Evolutionary conservation across 2,329 filamentous ascomycete species (phyloP), one percentile per base, ranked within the genome.

Genomic region (Ploettnerulaceae sp.): DNA sequence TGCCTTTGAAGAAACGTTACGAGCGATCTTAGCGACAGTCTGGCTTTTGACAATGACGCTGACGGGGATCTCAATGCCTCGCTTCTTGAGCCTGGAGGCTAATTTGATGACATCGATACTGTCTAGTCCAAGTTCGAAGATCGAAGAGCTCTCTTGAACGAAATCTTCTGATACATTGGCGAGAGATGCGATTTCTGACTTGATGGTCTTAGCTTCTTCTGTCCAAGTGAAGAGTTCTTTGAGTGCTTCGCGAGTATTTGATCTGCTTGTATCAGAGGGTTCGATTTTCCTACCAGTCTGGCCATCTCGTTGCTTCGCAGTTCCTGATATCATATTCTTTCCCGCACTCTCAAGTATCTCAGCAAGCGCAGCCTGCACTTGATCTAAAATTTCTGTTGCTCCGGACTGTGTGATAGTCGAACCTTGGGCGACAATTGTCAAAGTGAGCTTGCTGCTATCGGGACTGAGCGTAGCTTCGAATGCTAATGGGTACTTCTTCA

Each of bases 61-160:
- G n/a, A 90, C 80, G 0, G 82, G 70, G 8, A 95, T 63, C 0
- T 68, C 61, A 15, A 93, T 68, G 0, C 74, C 76, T 4, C 67
- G 66, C 34, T 74, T 76, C 53, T 77, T 84, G 2, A 95, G 71
- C 43, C 81, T 76, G 0, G 88, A 82, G 0, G 86, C 84, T 0
- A 96, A 69, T 58, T 89, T 94, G 64, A 96, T 91, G 1, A 85
- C 78, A 64, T 96, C 90, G 48, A 96, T 94, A 59, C 90, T 95
- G 69, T 96, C 91, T 5, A 96, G 74, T 0, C 90, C 90, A 24
- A 96, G 74, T 56, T 91, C 82, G 29, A 94, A 82, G 8, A 96
- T 78, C 0, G 84, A 84, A 0, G 79, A 79, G 5, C 71, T 66
- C 41, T 77, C 75, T 1, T 67, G 63, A 28, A 95, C 69, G 0